Evolutionary conservation across 345 rosid genomes (phyloP).

Genomic region (Cochlearia excelsa): DNA sequence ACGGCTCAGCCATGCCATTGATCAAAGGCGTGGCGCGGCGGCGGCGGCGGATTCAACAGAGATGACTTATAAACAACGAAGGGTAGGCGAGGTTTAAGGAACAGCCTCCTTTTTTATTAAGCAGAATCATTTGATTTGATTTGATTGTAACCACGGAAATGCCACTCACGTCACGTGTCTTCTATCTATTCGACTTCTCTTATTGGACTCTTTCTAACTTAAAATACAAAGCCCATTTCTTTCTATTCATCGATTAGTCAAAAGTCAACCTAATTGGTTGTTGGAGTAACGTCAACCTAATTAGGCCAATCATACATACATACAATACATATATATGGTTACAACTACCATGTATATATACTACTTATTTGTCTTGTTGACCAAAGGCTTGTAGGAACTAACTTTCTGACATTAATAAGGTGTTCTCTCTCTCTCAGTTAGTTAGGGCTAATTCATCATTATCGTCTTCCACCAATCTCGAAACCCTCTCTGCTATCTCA

Average conservation of each 20-base stretch:
- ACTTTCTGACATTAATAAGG: slow-evolving; percentile 48
- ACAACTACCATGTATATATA: slow-evolving; percentile 8
- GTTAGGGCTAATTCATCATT: slow-evolving; percentile 41
- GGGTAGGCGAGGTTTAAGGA: slow-evolving; percentile 38
- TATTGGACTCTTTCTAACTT: no score
- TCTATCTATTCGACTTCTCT: no score
- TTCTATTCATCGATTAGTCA: slow-evolving; percentile 12
- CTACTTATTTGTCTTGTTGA: slow-evolving; percentile 21
- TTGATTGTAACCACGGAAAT: slow-evolving; percentile 25
- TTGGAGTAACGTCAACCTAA: neutral
- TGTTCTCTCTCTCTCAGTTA: slow-evolving; percentile 36
- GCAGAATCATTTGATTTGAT: no score
- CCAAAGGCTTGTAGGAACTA: slow-evolving; percentile 76
- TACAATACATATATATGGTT: neutral
- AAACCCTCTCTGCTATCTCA: slow-evolving; percentile 67
- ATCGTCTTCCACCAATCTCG: slow-evolving; percentile 53
- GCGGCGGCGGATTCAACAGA: slow-evolving; percentile 28
- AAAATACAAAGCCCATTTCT: slow-evolving; percentile 8
- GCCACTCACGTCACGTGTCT: slow-evolving; percentile 28
- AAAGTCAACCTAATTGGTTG: slow-evolving; percentile 22
- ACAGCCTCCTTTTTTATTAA: slow-evolving; percentile 1
- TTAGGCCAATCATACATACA: slow-evolving; percentile 52
- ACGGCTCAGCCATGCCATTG: slow-evolving; percentile 61
- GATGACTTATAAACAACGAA: slow-evolving; percentile 11
- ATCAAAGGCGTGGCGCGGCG: slow-evolving; percentile 38